Evolutionary conservation across 2,329 filamentous ascomycete species (phyloP), one percentile per base, ranked within the genome.

Genomic region (Colletotrichum noveboracense): DNA sequence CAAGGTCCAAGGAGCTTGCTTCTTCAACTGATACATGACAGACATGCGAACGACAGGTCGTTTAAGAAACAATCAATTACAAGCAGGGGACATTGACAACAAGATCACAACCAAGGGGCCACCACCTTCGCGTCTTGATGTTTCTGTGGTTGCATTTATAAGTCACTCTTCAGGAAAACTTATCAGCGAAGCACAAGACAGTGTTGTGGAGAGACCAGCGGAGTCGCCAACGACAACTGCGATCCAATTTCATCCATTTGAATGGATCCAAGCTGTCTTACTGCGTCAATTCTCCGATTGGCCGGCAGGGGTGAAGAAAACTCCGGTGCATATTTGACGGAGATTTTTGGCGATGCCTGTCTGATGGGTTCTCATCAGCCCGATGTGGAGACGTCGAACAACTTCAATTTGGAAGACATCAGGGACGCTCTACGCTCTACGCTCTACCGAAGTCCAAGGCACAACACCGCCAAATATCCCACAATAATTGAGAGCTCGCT

Each of bases 271-370:
- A 66, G 10, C 32, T 69, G 65, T 55, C 43, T 60, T 58, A 60
- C 36, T 56, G 65, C 18, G 28, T 73, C 70, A 76, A 74, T 69
- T 76, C 65, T 74, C 74, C 74, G 74, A 76, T 76, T 76, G 74
- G 74, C 18, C 48, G 21, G 34, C 70, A 76, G 74, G 74, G 66
- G 48, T 56, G 14, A 7, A 26, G 38, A 52, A 76, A 76, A 32
- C 48, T 69, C 74, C 74, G 74, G 74, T 69, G 74, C 74, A 74
- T 69, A 74, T 65, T 69, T 52, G 58, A 76, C 65, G 74, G 74
- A 76, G 74, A 76, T 69, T 76, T 75, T 48, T 60, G 34, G 48
- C 26, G 70, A 66, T 68, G 74, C 74, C 34, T 76, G 74, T 74
- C 65, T 64, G 56, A 58, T 60, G 48, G 28, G 24, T 76, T 52